Evolutionary conservation across 495 filamentous ascomycete species (phyloP), one percentile per base, ranked within the genome.

Genomic region (Penicillium angulare): DNA sequence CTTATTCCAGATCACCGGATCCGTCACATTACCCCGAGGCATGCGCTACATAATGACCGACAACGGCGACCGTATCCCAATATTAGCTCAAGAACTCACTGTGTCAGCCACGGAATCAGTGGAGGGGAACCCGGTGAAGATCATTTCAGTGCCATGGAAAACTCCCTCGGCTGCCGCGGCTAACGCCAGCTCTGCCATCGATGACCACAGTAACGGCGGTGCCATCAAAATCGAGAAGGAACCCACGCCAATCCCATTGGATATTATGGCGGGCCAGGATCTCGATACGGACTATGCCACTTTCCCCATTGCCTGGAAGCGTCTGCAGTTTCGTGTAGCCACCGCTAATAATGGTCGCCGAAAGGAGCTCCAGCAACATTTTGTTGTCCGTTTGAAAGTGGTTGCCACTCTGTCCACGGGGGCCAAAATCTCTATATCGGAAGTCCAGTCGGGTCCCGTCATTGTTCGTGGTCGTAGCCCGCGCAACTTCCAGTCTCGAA

Each of bases 81-180:
- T 93, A 17, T 67, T 85, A 10, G 86, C 86, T 13, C 82, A 92
- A 44, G 87, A 87, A 51, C 83, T 92, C 5, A 83, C 83, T 23
- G 86, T 96, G 16, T 90, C 88, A 2, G 90, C 89, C 0, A 84
- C 86, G n/a, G 91, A 96, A 67, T 92, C 88, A 9, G 90, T 95
- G 7, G 90, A 96, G 62, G 88, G 88, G 18, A 90, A 91, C 53
- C 63, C 84, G 0, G 89, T 92, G 16, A 92, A 95, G 73, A 90
- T 96, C 48, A 95, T 96, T 32, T 88, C 85, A 3, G 90, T 96
- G 23, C 91, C 91, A 0, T 96, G 90, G 90, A 93, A 95, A 71
- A 91, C 89, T 13, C 84, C 83, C 18, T 59, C 62, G 3, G 62
- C 62, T 2, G 62, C 62, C 3, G 86, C 86, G 34, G 85, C 86